Evolutionary conservation across 176 grass and related monocot genomes (phyloP).

Genomic region (Metroxylon sagu): DNA sequence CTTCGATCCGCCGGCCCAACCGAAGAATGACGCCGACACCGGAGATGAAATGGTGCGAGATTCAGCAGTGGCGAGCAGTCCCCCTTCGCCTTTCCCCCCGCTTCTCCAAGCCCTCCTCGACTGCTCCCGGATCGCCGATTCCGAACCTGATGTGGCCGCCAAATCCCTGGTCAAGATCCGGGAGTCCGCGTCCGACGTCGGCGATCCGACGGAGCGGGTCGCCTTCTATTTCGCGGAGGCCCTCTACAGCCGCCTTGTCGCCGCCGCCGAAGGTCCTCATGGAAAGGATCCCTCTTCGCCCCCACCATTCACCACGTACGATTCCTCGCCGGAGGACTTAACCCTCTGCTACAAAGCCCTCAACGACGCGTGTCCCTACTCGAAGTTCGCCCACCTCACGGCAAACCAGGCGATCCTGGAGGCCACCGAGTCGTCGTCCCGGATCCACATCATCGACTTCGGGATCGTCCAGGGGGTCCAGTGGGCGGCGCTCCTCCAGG

Average conservation of each 20-base stretch:
- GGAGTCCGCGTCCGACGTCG: conserved; percentile 36
- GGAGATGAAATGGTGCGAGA: too few species aligned
- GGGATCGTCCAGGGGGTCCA: conserved; percentile 91
- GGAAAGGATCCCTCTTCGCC: not conserved
- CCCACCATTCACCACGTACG: not conserved
- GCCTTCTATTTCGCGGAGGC: conserved; percentile 92
- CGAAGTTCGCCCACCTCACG: conserved; percentile 93
- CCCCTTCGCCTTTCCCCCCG: conserved; percentile 29
- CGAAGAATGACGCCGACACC: too few species aligned
- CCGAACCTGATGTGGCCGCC: conserved; percentile 44
- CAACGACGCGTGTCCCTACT: conserved; percentile 96
- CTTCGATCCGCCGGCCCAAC: conserved; percentile 1
- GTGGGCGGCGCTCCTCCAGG: conserved; percentile 93
- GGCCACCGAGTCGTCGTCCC: conserved; percentile 55
- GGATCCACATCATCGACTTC: conserved; percentile 92
- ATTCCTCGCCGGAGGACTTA: conserved; percentile 54
- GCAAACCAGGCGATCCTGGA: conserved; percentile 98
- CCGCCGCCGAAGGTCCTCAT: not conserved
- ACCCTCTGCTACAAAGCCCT: conserved; percentile 90
- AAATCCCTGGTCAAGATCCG: conserved; percentile 53
- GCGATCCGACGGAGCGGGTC: conserved; percentile 76
- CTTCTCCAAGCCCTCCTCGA: conserved; percentile 58
- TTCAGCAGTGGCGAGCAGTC: not conserved
- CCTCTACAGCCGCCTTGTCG: conserved; percentile 41
- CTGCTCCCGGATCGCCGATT: conserved; percentile 39